A percentile compares a stretch with the other conserved stretches of the same genome.
Evolutionary conservation across 768 basidiomycete species (phyloP).

Genomic region (Cystobasidium ongulense): DNA sequence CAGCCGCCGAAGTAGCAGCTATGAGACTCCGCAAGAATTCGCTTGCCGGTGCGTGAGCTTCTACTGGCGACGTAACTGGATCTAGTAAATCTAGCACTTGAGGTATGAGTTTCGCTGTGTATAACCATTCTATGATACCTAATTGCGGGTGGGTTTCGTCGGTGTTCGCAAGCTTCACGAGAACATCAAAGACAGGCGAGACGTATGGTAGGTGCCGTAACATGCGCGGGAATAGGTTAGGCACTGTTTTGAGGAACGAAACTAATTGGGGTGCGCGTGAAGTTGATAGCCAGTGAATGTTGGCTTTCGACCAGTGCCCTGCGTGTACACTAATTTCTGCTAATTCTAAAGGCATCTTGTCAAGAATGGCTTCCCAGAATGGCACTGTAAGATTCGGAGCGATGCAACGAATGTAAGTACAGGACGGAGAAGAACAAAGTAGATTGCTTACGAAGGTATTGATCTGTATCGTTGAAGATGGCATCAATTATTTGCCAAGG

Average conservation of each 20-base stretch:
- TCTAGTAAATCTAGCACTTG: slow-evolving; percentile 74
- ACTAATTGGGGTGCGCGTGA: slow-evolving; percentile 67
- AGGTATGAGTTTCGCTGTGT: slow-evolving; percentile 64
- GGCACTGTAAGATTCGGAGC: slow-evolving; percentile 8
- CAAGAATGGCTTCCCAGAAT: slow-evolving; percentile 32
- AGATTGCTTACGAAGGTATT: slow-evolving; percentile 25
- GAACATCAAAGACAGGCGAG: slow-evolving; percentile 80
- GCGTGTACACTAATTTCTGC: slow-evolving; percentile 58
- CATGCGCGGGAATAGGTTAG: slow-evolving; percentile 69
- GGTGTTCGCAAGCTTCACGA: slow-evolving; percentile 79
- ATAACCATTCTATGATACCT: slow-evolving; percentile 77
- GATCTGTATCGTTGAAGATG: slow-evolving; percentile 23
- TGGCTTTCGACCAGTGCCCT: slow-evolving; percentile 89
- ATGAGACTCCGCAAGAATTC: slow-evolving; percentile 93
- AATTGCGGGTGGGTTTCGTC: slow-evolving; percentile 73
- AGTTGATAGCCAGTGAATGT: slow-evolving; percentile 80
- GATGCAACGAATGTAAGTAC: no score
- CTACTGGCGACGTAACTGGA: slow-evolving; percentile 64
- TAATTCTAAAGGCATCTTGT: not conserved
- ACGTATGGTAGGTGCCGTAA: slow-evolving; percentile 71
- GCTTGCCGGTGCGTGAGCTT: slow-evolving; percentile 74
- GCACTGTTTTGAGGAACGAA: slow-evolving; percentile 75
- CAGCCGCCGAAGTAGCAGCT: slow-evolving; percentile 19
- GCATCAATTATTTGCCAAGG: slow-evolving; percentile 18
- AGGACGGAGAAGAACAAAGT: no score